These are phyloP conservation scores for Phyllosticta capitalensis DNA, from an alignment of 2,329 filamentous ascomycete species.

Conservation along the genomic window DNA sequence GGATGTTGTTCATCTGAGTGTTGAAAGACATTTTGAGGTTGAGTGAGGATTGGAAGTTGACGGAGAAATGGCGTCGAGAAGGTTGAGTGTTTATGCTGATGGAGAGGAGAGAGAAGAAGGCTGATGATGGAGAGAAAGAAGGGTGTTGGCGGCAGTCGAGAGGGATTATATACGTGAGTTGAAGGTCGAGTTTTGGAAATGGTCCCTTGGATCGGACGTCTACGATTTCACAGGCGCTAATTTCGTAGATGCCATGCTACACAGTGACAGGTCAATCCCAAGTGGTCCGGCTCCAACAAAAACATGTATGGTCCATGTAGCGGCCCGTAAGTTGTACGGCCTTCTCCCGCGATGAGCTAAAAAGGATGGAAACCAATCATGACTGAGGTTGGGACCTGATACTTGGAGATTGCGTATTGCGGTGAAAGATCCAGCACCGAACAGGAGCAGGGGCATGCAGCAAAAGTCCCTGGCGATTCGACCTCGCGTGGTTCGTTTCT, in stretches of 20 bases:
- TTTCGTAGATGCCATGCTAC: conserved; percentile 3
- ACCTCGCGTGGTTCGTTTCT: conserved; percentile 8
- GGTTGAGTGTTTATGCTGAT: neutral
- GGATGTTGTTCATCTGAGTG: conserved; percentile 8
- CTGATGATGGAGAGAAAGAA: neutral
- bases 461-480: neutral
- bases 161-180: conserved; percentile 9
- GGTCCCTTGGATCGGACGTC: conserved; percentile 36
- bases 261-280: conserved; percentile 2
- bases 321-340: conserved; percentile 9
- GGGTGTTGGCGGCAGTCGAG: neutral
- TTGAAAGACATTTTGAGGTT: conserved; percentile 11
- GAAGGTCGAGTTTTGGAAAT: conserved; percentile 1
- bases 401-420: neutral
- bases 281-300: conserved; percentile 2
- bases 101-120: neutral
- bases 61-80: neutral
- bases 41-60: neutral
- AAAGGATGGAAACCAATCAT: conserved; percentile 6
- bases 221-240: conserved; percentile 20
- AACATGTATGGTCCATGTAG: conserved; percentile 7
- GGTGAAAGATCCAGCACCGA: conserved; percentile 3
- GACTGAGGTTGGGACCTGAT: neutral
- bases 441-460: conserved; percentile 6
- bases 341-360: neutral